A percentile compares a stretch with the other conserved stretches of the same genome.
These are phyloP conservation scores for Metschnikowia baotianmanensis DNA, from an alignment of 805 yeast genomes.

Conservation along the genomic window DNA sequence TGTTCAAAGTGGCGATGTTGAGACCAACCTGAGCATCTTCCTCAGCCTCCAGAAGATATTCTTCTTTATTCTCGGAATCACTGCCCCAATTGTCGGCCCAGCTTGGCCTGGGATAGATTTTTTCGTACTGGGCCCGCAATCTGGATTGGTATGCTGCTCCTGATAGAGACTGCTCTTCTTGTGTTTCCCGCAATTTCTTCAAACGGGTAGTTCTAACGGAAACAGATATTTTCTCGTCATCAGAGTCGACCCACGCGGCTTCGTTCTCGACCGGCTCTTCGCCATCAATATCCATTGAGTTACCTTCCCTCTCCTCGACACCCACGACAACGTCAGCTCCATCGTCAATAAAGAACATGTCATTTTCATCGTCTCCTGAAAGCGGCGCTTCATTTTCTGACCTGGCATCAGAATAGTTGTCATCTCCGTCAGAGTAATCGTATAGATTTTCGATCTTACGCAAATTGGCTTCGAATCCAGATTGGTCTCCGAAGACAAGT, in stretches of 20 bases:
- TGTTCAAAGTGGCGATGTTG: constrained; percentile 31
- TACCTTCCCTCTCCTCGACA: constrained; percentile 42
- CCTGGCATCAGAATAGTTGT: constrained; percentile 7
- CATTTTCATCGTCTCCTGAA: constrained; percentile 35
- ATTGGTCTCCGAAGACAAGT: constrained; percentile 85
- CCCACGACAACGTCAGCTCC: constrained; percentile 36
- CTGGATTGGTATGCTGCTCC: constrained; percentile 64
- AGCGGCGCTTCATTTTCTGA: constrained; percentile 24
- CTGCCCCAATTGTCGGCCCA: constrained; percentile 60
- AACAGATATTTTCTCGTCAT: constrained; percentile 72
- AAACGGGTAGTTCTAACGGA: constrained; percentile 61
- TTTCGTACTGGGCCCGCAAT: constrained; percentile 67
- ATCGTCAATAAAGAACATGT: constrained; percentile 44
- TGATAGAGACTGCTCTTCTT: constrained; percentile 48
- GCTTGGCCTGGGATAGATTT: constrained; percentile 77
- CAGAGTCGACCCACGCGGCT: constrained; percentile 80
- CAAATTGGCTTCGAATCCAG: constrained; percentile 66
- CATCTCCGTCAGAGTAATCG: constrained; percentile 42
- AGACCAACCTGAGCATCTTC: constrained; percentile 20
- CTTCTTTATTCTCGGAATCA: constrained; percentile 32
- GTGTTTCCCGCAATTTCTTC: constrained; percentile 67
- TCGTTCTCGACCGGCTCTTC: constrained; percentile 32
- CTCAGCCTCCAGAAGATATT: constrained; percentile 23
- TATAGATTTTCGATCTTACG: constrained; percentile 58
- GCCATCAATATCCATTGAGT: constrained; percentile 29